Evolutionary conservation across 805 yeast genomes (phyloP).

Genomic region (Yarrowia bubula): DNA sequence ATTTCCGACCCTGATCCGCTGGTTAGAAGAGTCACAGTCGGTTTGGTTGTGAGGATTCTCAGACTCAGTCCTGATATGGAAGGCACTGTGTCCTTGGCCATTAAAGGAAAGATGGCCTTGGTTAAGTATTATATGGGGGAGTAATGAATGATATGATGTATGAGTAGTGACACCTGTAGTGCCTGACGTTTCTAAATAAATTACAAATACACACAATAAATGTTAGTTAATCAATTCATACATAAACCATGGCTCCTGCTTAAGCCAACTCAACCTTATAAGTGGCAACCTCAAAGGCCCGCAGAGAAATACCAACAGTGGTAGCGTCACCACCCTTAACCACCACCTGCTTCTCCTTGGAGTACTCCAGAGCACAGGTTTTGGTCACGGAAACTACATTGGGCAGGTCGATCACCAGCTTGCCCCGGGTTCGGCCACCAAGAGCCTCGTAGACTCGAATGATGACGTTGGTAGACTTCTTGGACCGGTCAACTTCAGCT

Average conservation of each 20-base stretch:
- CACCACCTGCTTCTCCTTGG: slow-evolving; percentile 29
- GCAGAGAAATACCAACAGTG: slow-evolving; percentile 13
- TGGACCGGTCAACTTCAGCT: slow-evolving; percentile 45
- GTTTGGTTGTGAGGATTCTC: slow-evolving; percentile 1
- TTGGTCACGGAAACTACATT: slow-evolving; percentile 19
- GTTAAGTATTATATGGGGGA: slow-evolving; percentile 13
- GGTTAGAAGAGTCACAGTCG: slow-evolving; percentile 5
- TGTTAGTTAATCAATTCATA: not conserved
- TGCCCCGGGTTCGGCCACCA: slow-evolving; percentile 70
- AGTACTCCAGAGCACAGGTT: slow-evolving; percentile 13
- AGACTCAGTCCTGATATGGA: not conserved
- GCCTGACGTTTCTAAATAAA: too few relatives aligned
- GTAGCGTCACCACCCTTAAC: not conserved
- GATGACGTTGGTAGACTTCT: slow-evolving; percentile 52
- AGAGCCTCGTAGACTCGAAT: slow-evolving; percentile 81
- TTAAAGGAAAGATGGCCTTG: slow-evolving; percentile 12
- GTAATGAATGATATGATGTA: not conserved
- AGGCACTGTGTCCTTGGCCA: not conserved
- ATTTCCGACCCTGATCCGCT: slow-evolving; percentile 11
- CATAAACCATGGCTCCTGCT: not conserved
- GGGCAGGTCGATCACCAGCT: not conserved
- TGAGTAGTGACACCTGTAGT: too few relatives aligned
- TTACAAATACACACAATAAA: too few relatives aligned
- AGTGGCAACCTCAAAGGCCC: slow-evolving; percentile 27
- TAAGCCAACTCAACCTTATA: slow-evolving; percentile 7